These are phyloP conservation scores for Balansia obtecta DNA, from an alignment of 2,329 filamentous ascomycete genomes.

Conservation along the genomic window DNA sequence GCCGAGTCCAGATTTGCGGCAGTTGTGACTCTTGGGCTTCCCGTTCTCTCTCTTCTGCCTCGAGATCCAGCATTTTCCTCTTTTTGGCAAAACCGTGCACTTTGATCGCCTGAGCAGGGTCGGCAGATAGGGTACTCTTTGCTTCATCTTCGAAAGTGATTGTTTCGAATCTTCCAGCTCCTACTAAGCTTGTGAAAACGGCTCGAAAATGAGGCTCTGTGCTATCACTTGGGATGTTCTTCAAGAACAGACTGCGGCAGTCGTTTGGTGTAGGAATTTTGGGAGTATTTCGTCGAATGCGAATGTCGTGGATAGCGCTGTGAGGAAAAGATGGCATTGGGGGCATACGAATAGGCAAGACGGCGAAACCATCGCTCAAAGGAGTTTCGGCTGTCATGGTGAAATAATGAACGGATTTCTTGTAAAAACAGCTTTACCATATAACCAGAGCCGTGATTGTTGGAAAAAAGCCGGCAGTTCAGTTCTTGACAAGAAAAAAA, in stretches of 20 bases:
- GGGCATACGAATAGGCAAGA: conserved; percentile 57
- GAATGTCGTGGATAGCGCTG: conserved; percentile 66
- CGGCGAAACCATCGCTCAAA: conserved; percentile 44
- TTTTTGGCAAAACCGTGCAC: conserved; percentile 26
- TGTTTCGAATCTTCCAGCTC: conserved; percentile 64
- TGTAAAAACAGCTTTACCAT: too few species aligned
- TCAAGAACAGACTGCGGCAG: conserved; percentile 73
- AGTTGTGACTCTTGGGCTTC: conserved; percentile 50
- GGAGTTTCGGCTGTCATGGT: conserved; percentile 18
- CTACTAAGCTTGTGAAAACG: conserved; percentile 62
- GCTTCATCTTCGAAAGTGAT: conserved; percentile 61
- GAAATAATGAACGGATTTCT: too few species aligned
- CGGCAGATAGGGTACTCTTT: conserved; percentile 26
- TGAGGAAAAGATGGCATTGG: conserved; percentile 48
- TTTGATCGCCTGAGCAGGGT: conserved; percentile 35
- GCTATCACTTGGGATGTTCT: conserved; percentile 77
- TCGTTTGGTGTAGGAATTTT: conserved; percentile 64
- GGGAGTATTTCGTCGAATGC: conserved; percentile 72
- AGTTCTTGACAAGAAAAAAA: background rate
- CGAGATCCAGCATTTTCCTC: conserved; percentile 30
- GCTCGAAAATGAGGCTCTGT: conserved; percentile 65
- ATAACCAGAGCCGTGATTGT: background rate
- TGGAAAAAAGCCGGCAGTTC: too few species aligned
- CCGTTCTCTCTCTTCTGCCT: conserved; percentile 41
- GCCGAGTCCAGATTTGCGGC: conserved; percentile 61